A percentile compares a stretch with the other conserved stretches of the same genome.
Conservation (phyloP, 225 moss, liverwort and hornwort species). For the Climacium dendroides region DNA sequence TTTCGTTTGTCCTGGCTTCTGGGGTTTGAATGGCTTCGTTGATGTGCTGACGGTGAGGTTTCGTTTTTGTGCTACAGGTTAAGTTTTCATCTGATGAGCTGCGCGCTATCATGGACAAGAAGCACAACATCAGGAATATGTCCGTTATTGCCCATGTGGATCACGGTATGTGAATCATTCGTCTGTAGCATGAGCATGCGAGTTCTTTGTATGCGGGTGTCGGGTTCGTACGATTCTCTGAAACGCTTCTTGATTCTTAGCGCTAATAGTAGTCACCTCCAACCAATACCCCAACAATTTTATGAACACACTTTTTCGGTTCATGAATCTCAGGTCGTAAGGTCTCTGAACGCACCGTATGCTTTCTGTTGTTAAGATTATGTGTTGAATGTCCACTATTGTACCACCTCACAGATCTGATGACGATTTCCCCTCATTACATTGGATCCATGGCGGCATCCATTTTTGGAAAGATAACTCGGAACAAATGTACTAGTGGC, state of each 20-base stretch:
- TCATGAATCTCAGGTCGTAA: not conserved
- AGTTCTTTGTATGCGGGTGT: not conserved
- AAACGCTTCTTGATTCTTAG: not conserved
- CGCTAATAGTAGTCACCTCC: not conserved
- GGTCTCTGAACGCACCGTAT: not conserved
- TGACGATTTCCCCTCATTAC: not conserved
- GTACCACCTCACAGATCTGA: not conserved
- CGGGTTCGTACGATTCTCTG: not conserved
- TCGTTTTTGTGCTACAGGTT: constrained; percentile 5
- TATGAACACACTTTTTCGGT: not conserved
- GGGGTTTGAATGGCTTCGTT: not conserved
- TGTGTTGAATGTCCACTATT: no score
- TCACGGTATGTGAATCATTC: constrained; percentile 8
- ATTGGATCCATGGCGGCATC: no score
- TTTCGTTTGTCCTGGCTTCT: not conserved
- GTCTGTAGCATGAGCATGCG: no score
- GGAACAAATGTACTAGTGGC: no score
- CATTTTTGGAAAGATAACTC: not conserved
- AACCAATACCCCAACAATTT: no score
- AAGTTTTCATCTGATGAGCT: constrained; percentile 47
- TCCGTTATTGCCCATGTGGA: constrained; percentile 52
- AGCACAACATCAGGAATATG: constrained; percentile 53
- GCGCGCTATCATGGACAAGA: constrained; percentile 45
- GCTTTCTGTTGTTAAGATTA: no score
- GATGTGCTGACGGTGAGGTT: not conserved